Evolutionary conservation across 1,284 basidiomycete species (phyloP), one percentile per base, ranked within the genome.

Genomic region (Bjerkandera adusta): DNA sequence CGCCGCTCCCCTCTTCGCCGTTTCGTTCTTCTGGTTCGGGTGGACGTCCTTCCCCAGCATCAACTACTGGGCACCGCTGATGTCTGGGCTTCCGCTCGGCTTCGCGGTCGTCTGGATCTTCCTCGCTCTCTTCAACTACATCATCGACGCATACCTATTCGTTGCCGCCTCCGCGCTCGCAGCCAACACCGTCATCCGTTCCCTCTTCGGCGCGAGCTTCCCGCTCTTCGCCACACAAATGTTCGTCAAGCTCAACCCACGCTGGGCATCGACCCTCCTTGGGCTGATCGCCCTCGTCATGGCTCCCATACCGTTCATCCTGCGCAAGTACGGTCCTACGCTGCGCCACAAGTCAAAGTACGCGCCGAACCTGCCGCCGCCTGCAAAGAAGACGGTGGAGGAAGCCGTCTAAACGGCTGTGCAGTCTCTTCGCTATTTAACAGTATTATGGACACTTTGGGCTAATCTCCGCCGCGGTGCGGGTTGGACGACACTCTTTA

Each of bases 21-120:
- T 67, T 22, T 68, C 69, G 2, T 70, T 72, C 53, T 75, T 75
- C 64, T 68, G 67, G 68, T 65, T 75, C 45, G 70, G 68, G 15
- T 76, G 73, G 74, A 73, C 71, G 8, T 65, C 64, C 18, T 66
- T 58, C 44, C 59, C 66, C 16, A 55, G 47, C 40, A 49, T 68
- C n/a, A 58, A 53, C 13, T 64, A 54, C 47, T 66, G 66, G 61
- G 63, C 62, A 27, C 62, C 64, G 24, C 52, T 68, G 49, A 53
- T 61, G 43, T 56, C 62, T 0, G 62, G 61, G 25, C 46, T 54
- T 10, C 50, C 56, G 5, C 53, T 67, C 30, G 67, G 66, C 7
- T 57, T 54, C 43, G 50, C 60, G 25, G 59, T 64, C 54, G 49
- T 63, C 40, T 60, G 56, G 53, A 59, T 65, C 49, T 65, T 63